Evolutionary conservation across 495 filamentous ascomycete species (phyloP), one percentile per base, ranked within the genome.

Genomic region (Durotheca rogersii): DNA sequence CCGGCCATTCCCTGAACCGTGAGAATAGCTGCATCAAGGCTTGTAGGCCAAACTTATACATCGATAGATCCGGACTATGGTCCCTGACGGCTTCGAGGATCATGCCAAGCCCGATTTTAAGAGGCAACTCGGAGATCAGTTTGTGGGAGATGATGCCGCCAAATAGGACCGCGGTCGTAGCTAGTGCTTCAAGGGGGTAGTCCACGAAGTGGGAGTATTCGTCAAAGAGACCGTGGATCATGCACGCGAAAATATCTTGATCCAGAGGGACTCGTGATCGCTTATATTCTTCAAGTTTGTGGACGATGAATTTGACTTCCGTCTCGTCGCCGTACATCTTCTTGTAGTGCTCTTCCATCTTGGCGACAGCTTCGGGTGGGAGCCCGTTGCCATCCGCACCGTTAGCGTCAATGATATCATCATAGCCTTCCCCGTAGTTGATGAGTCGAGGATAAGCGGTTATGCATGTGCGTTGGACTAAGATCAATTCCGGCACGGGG

Each of bases 41-140:
- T 63, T 97, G 92, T n/a, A 97, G 78, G 1, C 93, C 93, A 64
- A 99, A 99, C 56, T 96, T 96, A 73, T 90, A 97, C 93, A 99
- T 97, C 0, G 86, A 81, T 39, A 88, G 80, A 11, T 91, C 85
- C 7, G 87, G 79, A 4, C 77, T 74, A 56, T 90, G 86, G 50
- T 95, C 89, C 35, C 87, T 75, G 9, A 97, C 90, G 10, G 94
- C 88, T 67, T 99, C 92, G 21, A 96, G 75, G 50, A 99, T 91
- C 93, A 99, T 97, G 4, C 86, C 89, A 34, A 96, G 72, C 7
- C 87, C 93, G 43, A 95, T 89, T 60, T 94, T 88, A 33, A 97
- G 83, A 1, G 93, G 89, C 25, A 99, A 82, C 18, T 87, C 84
- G 39, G 89, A 86, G 40, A 97, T 87, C 6, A 99, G 78, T 50